Evolutionary conservation across 2,329 filamentous ascomycete genomes (phyloP), one percentile per base, ranked within the genome.

Genomic region (Aschersonia sp.): DNA sequence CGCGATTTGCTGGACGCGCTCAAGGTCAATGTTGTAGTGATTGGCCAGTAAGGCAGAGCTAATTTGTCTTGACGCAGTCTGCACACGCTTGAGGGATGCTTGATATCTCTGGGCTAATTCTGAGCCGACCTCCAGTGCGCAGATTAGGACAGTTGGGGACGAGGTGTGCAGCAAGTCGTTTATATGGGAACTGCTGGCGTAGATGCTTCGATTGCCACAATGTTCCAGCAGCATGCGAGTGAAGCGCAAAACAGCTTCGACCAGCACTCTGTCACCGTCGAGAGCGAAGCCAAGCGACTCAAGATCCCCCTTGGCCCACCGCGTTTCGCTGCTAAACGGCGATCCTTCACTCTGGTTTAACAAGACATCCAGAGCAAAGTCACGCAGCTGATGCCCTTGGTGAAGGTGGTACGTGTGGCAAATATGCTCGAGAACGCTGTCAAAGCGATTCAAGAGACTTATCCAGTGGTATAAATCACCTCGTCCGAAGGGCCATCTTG

Each of bases 391-490:
- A 2, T 89, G 88, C 1, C 87, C 88, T 50, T 84, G 76, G 51
- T 80, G 78, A 48, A 98, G 72, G 52, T 80, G 80, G 68, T 98
- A 98, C 54, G 80, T 82, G 49, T 78, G 74, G 64, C 82, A 88
- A 62, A 94, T 89, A 40, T 79, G 72, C 57, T 94, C 87, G 41
- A 98, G 71, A 53, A 97, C 81, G 59, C 78, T 79, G 65, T 98
- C 92, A 65, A 98, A 97, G 50, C 89, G 83, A 65, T 98, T 94
- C 51, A 98, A 70, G 30, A 95, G 76, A 31, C 86, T 83, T 55
- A 98, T 96, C 94, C 94, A 98, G 72, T 98, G 91, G 63, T 97
- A 97, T 31, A 97, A 72, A 63, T 98, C 92, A 51, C 92, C 94
- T 63, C 91, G 80, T 40, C 91, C 91, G 60, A 97, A 94, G 2